Conservation (phyloP, 2,329 filamentous ascomycete species). For the Hymenoscyphus infarciens region DNA sequence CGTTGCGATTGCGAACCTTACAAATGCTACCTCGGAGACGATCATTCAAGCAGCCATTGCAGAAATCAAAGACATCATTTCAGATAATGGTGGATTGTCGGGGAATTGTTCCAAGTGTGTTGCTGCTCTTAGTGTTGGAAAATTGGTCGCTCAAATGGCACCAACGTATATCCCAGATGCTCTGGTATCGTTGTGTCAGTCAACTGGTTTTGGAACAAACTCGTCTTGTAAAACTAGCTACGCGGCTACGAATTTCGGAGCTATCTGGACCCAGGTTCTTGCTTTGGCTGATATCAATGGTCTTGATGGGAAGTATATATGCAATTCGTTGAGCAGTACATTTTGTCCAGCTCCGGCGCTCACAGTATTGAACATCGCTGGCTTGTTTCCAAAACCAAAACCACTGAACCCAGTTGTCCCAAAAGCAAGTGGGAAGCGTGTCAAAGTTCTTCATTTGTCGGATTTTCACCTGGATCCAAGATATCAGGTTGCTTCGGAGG, state of each 20-base stretch:
- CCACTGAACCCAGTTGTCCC: slow-evolving; percentile 43
- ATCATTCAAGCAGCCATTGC: slow-evolving; percentile 42
- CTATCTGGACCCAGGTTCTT: slow-evolving; percentile 56
- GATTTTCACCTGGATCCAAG: slow-evolving; percentile 55
- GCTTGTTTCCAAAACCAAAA: slow-evolving; percentile 52
- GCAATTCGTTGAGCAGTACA: slow-evolving; percentile 44
- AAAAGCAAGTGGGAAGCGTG: slow-evolving; percentile 47
- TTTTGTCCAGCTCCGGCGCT: slow-evolving; percentile 48
- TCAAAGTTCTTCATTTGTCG: slow-evolving; percentile 54
- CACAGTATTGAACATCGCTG: slow-evolving; percentile 42
- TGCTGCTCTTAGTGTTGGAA: slow-evolving; percentile 47
- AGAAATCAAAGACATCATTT: slow-evolving; percentile 46
- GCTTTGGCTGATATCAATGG: slow-evolving; percentile 50
- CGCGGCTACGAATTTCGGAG: slow-evolving; percentile 46
- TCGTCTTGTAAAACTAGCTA: slow-evolving; percentile 47
- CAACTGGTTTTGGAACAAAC: slow-evolving; percentile 45
- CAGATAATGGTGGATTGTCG: slow-evolving; percentile 35
- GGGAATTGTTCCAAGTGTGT: slow-evolving; percentile 52
- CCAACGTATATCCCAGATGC: slow-evolving; percentile 47
- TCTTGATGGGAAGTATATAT: slow-evolving; percentile 55
- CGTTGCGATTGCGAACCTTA: slow-evolving; percentile 43
- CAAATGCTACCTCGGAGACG: slow-evolving; percentile 37
- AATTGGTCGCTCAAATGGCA: slow-evolving; percentile 47
- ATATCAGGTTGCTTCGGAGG: slow-evolving; percentile 50
- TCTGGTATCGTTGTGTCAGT: slow-evolving; percentile 49